These are phyloP conservation scores for Cicer pinnatifidum DNA, from an alignment of 306 rosid species.

Conservation along the genomic window DNA sequence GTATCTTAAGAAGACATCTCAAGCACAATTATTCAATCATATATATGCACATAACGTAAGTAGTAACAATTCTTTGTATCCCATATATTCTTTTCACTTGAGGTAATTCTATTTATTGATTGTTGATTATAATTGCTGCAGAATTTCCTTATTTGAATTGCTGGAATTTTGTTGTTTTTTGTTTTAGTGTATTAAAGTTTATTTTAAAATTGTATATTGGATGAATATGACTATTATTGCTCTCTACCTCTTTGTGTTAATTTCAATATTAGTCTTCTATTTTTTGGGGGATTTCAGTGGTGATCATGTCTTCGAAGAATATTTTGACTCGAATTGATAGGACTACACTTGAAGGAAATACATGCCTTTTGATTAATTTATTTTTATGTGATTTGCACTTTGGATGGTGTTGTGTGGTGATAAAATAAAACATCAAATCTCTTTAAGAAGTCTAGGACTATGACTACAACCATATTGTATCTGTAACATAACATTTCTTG, in stretches of 20 bases:
- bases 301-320: constrained; percentile 50
- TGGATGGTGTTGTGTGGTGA: constrained; percentile 17
- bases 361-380: neutral
- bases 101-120: too few species aligned
- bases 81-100: too few species aligned
- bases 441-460: too few species aligned
- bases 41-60: too few species aligned
- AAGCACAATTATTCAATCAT: too few species aligned
- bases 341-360: constrained; percentile 47
- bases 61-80: too few species aligned
- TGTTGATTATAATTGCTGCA: neutral
- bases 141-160: neutral
- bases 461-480: too few species aligned
- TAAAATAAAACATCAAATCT: neutral
- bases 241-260: too few species aligned
- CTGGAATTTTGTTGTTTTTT: neutral
- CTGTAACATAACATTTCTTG: too few species aligned
- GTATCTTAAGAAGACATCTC: too few species aligned
- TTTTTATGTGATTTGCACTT: neutral
- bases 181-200: neutral
- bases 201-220: neutral
- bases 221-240: too few species aligned
- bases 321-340: constrained; percentile 84
- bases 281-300: constrained; percentile 19
- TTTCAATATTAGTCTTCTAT: too few species aligned